Percentiles rank a stretch among this genome's conserved stretches.
Conservation (phyloP, 371 early-diverging fungal genomes). For the Dinochytrium kinnereticum region DNA sequence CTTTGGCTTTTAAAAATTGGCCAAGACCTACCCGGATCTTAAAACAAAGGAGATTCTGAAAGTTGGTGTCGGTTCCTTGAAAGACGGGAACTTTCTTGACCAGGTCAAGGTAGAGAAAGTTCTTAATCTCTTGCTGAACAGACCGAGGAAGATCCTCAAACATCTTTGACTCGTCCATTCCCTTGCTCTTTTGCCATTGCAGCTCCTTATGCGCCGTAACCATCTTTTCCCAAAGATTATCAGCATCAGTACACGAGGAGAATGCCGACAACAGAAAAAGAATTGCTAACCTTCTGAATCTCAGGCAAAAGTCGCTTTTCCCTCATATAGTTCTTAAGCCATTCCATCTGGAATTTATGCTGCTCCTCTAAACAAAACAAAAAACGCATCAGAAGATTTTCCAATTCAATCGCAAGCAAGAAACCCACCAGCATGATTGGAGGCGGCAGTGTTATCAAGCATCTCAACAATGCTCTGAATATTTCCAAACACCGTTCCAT, state of each 20-base stretch:
- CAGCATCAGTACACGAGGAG: too few species aligned
- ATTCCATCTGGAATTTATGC: constrained; percentile 45
- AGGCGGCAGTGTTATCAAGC: constrained; percentile 42
- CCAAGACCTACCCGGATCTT: constrained; percentile 43
- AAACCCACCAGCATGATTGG: constrained; percentile 44
- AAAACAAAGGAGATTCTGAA: constrained; percentile 39
- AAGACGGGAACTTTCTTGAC: constrained; percentile 45
- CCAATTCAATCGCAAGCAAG: too few species aligned
- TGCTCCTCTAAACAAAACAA: constrained; percentile 36
- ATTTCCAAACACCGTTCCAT: constrained; percentile 49
- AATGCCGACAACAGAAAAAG: too few species aligned
- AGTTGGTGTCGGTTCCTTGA: constrained; percentile 34
- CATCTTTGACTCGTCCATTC: constrained; percentile 43
- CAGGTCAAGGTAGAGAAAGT: constrained; percentile 44
- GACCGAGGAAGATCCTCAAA: constrained; percentile 44
- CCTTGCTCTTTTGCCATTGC: constrained; percentile 45
- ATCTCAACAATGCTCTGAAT: constrained; percentile 45
- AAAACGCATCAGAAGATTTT: neutral
- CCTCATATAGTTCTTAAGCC: constrained; percentile 39
- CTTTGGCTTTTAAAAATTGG: too few species aligned
- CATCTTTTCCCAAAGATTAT: constrained; percentile 20
- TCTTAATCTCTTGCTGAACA: constrained; percentile 47
- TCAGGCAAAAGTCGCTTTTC: constrained; percentile 43
- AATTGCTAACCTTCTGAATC: constrained; percentile 34
- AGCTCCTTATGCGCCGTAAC: constrained; percentile 43